Percentiles rank a stretch among this genome's conserved stretches.
phyloP scores from a whole-genome alignment of 176 grass and related monocot genomes.

The Eragrostis nindensis region DNA sequence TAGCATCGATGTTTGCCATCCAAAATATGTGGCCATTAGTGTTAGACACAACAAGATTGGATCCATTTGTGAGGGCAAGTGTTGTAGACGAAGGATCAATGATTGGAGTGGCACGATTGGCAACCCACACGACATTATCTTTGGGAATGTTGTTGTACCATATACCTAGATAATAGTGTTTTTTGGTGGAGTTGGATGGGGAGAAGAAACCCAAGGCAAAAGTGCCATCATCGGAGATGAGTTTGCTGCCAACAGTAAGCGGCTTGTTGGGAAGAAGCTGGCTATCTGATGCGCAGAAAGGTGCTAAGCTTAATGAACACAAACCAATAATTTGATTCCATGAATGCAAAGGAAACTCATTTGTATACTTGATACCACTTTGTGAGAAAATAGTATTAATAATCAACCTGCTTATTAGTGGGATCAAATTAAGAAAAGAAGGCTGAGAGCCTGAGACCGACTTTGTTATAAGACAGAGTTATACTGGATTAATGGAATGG shows the following conservation, averaged over 20 bases:
- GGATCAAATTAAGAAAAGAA: neutral
- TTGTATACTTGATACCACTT: neutral
- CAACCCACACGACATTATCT: constrained; percentile 46
- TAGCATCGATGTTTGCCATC: constrained; percentile 22
- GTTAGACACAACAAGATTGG: constrained; percentile 29
- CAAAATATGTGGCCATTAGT: constrained; percentile 35
- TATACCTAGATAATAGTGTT: constrained; percentile 47
- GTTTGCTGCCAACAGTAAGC: constrained; percentile 22
- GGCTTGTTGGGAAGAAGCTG: constrained; percentile 30
- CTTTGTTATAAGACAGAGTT: neutral
- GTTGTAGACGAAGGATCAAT: constrained; percentile 22
- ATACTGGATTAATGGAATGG: neutral
- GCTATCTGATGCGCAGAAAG: constrained; percentile 20
- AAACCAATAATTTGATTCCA: neutral
- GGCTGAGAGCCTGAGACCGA: neutral
- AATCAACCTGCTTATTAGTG: too few relatives aligned
- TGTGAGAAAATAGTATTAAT: too few relatives aligned
- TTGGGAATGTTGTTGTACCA: constrained; percentile 54
- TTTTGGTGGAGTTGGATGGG: constrained; percentile 37
- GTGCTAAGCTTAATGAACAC: neutral
- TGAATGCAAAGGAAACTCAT: neutral
- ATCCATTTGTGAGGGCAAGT: constrained; percentile 14
- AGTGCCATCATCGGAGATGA: constrained; percentile 51
- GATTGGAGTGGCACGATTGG: constrained; percentile 55
- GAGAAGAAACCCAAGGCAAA: constrained; percentile 65